Percentiles rank a stretch among this genome's conserved stretches.
Conservation (phyloP, 768 basidiomycete genomes). For the Brasilioporus rufonigricans region DNA sequence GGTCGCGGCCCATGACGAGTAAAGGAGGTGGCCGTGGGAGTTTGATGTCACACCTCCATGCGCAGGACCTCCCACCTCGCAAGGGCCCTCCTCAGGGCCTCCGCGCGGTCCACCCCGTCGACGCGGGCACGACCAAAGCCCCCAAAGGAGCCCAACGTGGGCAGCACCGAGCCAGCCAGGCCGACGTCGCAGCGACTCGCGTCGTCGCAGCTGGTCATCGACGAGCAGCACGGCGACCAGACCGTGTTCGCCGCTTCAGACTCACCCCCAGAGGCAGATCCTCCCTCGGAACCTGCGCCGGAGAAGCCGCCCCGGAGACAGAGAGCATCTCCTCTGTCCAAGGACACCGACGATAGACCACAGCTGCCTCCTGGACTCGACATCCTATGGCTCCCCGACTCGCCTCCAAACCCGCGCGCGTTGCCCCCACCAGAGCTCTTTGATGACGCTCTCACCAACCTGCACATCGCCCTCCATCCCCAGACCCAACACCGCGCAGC, state of each 20-base stretch:
- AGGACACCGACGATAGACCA: slow-evolving; percentile 31
- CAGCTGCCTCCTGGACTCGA: slow-evolving; percentile 56
- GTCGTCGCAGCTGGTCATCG: slow-evolving; percentile 18
- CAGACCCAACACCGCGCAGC: slow-evolving; percentile 75
- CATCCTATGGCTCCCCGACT: slow-evolving; percentile 64
- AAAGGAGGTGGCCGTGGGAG: slow-evolving; percentile 15
- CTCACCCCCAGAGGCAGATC: slow-evolving; percentile 26
- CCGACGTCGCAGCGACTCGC: slow-evolving; percentile 26
- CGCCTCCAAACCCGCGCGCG: slow-evolving; percentile 21
- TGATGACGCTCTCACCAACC: slow-evolving; percentile 70
- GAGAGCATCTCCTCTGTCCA: slow-evolving; percentile 5
- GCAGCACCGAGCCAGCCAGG: slow-evolving; percentile 9
- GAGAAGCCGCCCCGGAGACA: slow-evolving; percentile 28
- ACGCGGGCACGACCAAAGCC: slow-evolving; percentile 23
- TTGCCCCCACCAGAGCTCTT: slow-evolving; percentile 76
- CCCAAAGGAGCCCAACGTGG: slow-evolving; percentile 19
- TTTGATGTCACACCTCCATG: slow-evolving; percentile 33
- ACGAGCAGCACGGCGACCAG: slow-evolving; percentile 15
- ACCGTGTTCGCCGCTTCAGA: slow-evolving; percentile 10
- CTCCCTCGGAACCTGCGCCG: slow-evolving; percentile 17
- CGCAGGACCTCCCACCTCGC: slow-evolving; percentile 64
- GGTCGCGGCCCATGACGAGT: slow-evolving; percentile 44
- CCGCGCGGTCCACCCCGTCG: neutral
- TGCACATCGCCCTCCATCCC: slow-evolving; percentile 76
- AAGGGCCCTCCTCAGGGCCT: slow-evolving; percentile 63